Base-by-base conservation (phyloP, 176 grass and related monocot genomes). In the Paspalum vaginatum region DNA sequence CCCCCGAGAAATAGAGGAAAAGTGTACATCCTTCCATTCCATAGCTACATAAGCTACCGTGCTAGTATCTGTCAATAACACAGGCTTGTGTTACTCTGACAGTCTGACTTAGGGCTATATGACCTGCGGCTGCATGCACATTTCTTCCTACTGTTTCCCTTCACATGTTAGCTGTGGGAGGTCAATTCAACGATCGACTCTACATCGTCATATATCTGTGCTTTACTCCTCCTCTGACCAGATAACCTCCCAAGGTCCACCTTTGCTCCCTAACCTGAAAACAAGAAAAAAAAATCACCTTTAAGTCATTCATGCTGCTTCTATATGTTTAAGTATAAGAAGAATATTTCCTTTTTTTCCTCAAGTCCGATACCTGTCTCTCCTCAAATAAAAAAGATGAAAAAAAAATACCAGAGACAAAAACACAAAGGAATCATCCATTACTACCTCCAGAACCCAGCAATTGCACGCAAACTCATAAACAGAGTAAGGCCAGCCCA, bases 401-500 rank as follows among this genome's bases (percentile, higher is more conserved):
- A 8, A 25, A 25, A 12, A 27, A 1, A 2, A n/a, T 10, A 10
- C 2, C 20, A 78, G 26, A 78, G 17, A 49, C 51, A 6, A 50
- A 32, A 32, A 32, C 32, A 21, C 22, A 72, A 58, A 51, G 48
- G 9, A 59, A 43, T 52, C 21, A 49, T 79, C 60, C 4, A 21
- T 78, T 80, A 60, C 25, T 85, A 98, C 95, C 95, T 97, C 76
- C 86, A 91, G 10, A 91, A 83, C 55, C 95, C 89, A 24, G 87
- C 89, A 53, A 88, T 39, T 64, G 88, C 68, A 89, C 92, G 81
- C 82, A 94, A 84, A 80, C 83, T 89, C 95, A 98, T 98, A 64
- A 98, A 94, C 1, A 98, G 68, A 83, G 84, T 54, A 32, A 98
- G 88, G 26, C 95, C 95, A 50, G 89, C 60, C 95, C 92, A 98